These are phyloP conservation scores for Nitzschia putrida DNA, from an alignment of 108 stramenopile genomes.

Conservation along the genomic window DNA sequence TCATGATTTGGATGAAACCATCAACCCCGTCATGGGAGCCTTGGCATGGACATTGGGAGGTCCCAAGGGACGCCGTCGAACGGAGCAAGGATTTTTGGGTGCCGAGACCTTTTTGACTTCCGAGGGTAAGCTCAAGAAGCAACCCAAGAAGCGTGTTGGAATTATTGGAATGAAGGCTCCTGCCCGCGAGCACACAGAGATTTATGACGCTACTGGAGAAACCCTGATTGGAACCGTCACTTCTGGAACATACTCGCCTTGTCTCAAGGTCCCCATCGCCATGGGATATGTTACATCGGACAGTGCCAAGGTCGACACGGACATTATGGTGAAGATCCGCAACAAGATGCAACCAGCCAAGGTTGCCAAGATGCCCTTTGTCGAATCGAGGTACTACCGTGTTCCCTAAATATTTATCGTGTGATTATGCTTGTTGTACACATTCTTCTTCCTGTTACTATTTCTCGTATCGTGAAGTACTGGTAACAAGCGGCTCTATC, in stretches of 20 bases:
- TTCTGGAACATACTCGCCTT: constrained; percentile 92
- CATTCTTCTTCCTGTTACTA: too few species aligned
- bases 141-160: constrained; percentile 91
- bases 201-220: constrained; percentile 85
- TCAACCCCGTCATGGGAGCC: constrained; percentile 90
- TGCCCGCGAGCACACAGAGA: constrained; percentile 90
- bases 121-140: constrained; percentile 91
- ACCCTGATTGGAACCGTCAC: constrained; percentile 92
- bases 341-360: constrained; percentile 88
- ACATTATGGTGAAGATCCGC: constrained; percentile 86
- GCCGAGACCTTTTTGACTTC: constrained; percentile 88
- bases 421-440: not conserved
- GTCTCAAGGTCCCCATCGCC: constrained; percentile 93
- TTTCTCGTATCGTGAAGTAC: too few species aligned
- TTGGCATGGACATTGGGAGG: constrained; percentile 96
- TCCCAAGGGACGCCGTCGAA: constrained; percentile 84
- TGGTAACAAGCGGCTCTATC: too few species aligned
- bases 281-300: constrained; percentile 97
- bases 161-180: constrained; percentile 96
- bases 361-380: constrained; percentile 97
- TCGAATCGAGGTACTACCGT: constrained; percentile 91
- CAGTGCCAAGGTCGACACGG: constrained; percentile 80
- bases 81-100: constrained; percentile 94
- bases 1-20: constrained; percentile 93
- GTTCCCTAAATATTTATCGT: constrained; percentile 54